Percentiles rank a stretch among this genome's conserved stretches.
Conservation (phyloP, 2,329 filamentous ascomycete genomes). For the Dothiorella sarmentorum region DNA sequence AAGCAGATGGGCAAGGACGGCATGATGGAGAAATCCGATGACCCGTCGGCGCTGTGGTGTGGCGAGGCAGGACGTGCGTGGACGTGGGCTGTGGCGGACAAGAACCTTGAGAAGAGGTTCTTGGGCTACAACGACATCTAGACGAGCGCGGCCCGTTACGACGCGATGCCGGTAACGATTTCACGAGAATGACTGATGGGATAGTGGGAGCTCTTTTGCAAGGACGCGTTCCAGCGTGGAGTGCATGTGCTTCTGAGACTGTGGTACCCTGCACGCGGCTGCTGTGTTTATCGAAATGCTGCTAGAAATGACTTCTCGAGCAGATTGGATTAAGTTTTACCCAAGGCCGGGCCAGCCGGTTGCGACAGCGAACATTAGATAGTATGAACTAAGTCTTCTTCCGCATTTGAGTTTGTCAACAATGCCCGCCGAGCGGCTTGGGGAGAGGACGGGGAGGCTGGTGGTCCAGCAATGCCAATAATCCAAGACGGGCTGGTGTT, state of each 20-base stretch:
- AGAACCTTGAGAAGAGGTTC: slow-evolving; percentile 44
- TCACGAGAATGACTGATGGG: slow-evolving; percentile 6
- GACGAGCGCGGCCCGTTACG: slow-evolving; percentile 12
- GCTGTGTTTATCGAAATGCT: slow-evolving; percentile 15
- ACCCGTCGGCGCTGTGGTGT: slow-evolving; percentile 50
- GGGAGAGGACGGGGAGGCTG: background rate
- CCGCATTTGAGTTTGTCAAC: background rate
- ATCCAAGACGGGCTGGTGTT: background rate
- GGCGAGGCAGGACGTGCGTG: slow-evolving; percentile 49
- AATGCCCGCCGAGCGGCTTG: background rate
- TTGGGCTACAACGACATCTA: slow-evolving; percentile 51
- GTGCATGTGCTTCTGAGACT: slow-evolving; percentile 15
- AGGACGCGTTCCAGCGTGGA: background rate
- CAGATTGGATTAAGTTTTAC: background rate
- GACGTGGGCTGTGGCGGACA: slow-evolving; percentile 47
- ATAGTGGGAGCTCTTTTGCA: background rate
- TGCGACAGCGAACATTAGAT: slow-evolving; percentile 1
- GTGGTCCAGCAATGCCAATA: background rate
- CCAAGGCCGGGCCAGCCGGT: background rate
- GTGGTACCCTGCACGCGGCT: slow-evolving; percentile 11
- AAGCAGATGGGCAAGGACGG: slow-evolving; percentile 52
- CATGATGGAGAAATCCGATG: slow-evolving; percentile 50
- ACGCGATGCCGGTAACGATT: slow-evolving; percentile 10
- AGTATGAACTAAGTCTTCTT: background rate
- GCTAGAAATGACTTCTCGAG: slow-evolving; percentile 7